Evolutionary conservation across 2,329 filamentous ascomycete species (phyloP), one percentile per base, ranked within the genome.

Genomic region (Nannizziopsis barbatae): DNA sequence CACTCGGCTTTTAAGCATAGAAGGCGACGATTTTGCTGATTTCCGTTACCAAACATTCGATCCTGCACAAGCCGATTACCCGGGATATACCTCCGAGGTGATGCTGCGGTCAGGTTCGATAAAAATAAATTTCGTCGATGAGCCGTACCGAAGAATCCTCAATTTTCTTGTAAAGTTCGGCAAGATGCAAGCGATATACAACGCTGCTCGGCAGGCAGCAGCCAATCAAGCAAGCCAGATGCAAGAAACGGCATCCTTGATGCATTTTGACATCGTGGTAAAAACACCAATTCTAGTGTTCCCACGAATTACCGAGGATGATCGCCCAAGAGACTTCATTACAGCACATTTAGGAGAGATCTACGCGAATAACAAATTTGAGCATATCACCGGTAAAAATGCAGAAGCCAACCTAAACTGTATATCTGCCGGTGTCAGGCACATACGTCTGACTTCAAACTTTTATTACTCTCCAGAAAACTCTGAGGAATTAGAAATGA

Each of bases 171-270:
- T 99, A 64, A 98, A 98, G 60, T 99, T 99, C 64, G 92, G 93
- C 52, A 95, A 94, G 68, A 99, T 99, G 92, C 92, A 98, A 66
- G 90, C 92, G 17, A 84, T 98, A 46, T 98, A 95, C 72, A 98
- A 99, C 61, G 90, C 92, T 37, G 92, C 93, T 10, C 80, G 93
- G 31, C 87, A 95, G 66, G 93, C 90, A 35, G 92, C 93, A 2
- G 86, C 92, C 35, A 90, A 86, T 53, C 89, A 95, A 64, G 93
- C 92, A 8, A 94, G 79, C 50, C 89, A 95, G 60, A 79, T 98
- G 5, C 92, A 96, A 60, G 84, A 96, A 60, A 89, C 81, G 60
- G 85, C 86, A 0, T 86, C 82, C 60, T 87, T 86, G 54, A 86
- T 96, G 71, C 89, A 93, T 62, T 95, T 95, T 50, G 92, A 98